Evolutionary conservation across 805 yeast species (phyloP).

Genomic region (Candida jianshihensis): DNA sequence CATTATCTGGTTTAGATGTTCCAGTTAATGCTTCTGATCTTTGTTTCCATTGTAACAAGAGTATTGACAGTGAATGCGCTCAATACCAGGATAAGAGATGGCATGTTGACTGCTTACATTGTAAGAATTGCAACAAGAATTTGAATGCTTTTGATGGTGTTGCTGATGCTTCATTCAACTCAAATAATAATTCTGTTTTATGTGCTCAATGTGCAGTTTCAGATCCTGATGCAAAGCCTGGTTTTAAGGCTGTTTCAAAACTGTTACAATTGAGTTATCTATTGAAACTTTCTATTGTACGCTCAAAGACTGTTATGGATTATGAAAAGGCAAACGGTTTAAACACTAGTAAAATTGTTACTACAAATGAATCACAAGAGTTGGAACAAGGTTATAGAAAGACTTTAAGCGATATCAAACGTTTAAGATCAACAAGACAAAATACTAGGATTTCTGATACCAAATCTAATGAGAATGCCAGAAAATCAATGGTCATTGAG

Average conservation of each 20-base stretch:
- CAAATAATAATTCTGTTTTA: constrained; percentile 29
- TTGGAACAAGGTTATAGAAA: constrained; percentile 51
- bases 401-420: constrained; percentile 69
- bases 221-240: constrained; percentile 42
- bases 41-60: constrained; percentile 63
- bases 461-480: constrained; percentile 51
- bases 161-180: constrained; percentile 37
- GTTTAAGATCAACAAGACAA: constrained; percentile 69
- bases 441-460: constrained; percentile 42
- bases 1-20: constrained; percentile 33
- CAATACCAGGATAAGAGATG: constrained; percentile 59
- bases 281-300: constrained; percentile 74
- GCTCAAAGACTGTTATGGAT: constrained; percentile 60
- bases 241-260: constrained; percentile 58
- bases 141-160: constrained; percentile 33
- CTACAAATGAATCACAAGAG: constrained; percentile 15
- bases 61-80: constrained; percentile 81
- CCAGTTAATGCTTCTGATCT: constrained; percentile 64
- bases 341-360: neutral
- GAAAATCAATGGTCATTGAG: constrained; percentile 59
- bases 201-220: constrained; percentile 60
- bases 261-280: constrained; percentile 70
- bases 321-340: constrained; percentile 18
- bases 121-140: constrained; percentile 48
- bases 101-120: constrained; percentile 73